These are phyloP conservation scores for Epichloe uncinata DNA, from an alignment of 2,329 filamentous ascomycete species.

Conservation along the genomic window DNA sequence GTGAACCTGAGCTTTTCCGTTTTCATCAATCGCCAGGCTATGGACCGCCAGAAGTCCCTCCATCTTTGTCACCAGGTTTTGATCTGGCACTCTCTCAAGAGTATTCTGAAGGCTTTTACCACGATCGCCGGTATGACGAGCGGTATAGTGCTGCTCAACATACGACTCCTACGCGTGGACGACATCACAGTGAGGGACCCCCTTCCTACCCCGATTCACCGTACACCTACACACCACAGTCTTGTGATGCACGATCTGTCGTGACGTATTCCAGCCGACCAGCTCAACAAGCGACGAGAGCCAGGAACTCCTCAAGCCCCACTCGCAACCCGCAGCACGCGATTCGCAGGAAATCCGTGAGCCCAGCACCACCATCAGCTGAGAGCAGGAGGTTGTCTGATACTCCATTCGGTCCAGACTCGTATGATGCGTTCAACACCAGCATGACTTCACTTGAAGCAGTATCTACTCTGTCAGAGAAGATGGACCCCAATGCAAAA, in stretches of 20 bases:
- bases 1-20: constrained; percentile 24
- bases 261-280: constrained; percentile 25
- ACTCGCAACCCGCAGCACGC: constrained; percentile 35
- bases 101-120: constrained; percentile 36
- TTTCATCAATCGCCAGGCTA: constrained; percentile 23
- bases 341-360: constrained; percentile 60
- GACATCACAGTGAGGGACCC: constrained; percentile 21
- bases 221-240: constrained; percentile 23
- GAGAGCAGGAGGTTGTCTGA: constrained; percentile 41
- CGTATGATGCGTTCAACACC: constrained; percentile 61
- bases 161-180: constrained; percentile 29
- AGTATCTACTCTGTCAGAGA: constrained; percentile 17
- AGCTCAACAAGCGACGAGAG: constrained; percentile 14
- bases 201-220: constrained; percentile 14
- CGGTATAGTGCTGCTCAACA: constrained; percentile 29
- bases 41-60: constrained; percentile 34
- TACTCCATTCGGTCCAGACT: constrained; percentile 62
- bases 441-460: constrained; percentile 25
- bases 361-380: constrained; percentile 46
- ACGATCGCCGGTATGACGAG: constrained; percentile 16
- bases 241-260: constrained; percentile 29
- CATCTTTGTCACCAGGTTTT: constrained; percentile 47
- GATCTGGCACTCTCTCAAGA: constrained; percentile 44
- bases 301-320: constrained; percentile 23
- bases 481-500: constrained; percentile 46